Percentiles rank a stretch among this genome's conserved stretches.
phyloP scores from a whole-genome alignment of 2,329 filamentous ascomycete species.

The Elsinoe batatas region DNA sequence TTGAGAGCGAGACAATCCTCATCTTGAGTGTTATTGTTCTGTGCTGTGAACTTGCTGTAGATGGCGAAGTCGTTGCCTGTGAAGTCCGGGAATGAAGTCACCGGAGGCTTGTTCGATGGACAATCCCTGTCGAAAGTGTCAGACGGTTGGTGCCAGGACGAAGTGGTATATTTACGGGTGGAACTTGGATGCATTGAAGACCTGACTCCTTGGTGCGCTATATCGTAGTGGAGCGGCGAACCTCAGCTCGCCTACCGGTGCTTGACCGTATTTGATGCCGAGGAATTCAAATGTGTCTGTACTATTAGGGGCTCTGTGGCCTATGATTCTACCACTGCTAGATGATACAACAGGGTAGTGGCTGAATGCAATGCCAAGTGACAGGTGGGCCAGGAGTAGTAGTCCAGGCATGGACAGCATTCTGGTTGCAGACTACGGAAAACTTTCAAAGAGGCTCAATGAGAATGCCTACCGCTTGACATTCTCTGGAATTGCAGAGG shows the following conservation, averaged over 20 bases:
- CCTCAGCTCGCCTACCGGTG: constrained; percentile 27
- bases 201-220: not conserved
- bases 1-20: constrained; percentile 31
- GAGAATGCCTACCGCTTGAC: too few species aligned
- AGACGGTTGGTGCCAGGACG: too few species aligned
- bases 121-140: constrained; percentile 3
- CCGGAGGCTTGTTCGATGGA: constrained; percentile 18
- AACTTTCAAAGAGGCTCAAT: too few species aligned
- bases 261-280: constrained; percentile 29
- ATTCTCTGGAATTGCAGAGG: too few species aligned
- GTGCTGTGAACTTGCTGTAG: constrained; percentile 18
- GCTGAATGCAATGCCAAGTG: not conserved
- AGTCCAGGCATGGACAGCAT: not conserved
- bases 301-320: not conserved
- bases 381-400: not conserved
- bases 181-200: constrained; percentile 14
- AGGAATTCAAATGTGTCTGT: constrained; percentile 22
- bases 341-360: not conserved
- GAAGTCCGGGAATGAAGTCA: constrained; percentile 20
- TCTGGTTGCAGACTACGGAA: too few species aligned
- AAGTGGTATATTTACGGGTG: constrained; percentile 1
- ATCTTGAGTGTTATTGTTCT: constrained; percentile 10
- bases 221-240: constrained; percentile 21
- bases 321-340: not conserved
- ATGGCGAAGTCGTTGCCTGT: constrained; percentile 19